Percentiles rank a stretch among this genome's conserved stretches.
Evolutionary conservation across 2,329 filamentous ascomycete genomes (phyloP).

Genomic region (Geosmithia putterillii): DNA sequence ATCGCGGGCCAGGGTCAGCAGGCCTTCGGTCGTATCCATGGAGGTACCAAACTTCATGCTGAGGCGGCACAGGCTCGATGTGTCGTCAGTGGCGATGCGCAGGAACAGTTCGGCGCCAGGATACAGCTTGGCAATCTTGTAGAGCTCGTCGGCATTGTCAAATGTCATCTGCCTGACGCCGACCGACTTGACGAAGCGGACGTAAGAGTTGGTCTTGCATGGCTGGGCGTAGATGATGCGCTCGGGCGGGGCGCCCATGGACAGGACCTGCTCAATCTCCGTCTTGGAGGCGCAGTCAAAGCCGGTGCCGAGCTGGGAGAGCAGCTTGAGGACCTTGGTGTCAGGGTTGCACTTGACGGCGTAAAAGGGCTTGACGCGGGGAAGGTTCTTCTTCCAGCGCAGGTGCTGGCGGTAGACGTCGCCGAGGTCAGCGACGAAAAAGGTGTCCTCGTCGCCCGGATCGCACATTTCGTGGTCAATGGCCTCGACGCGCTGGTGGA

Average conservation of each 20-base stretch:
- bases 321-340: conserved; percentile 73
- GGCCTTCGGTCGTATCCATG: conserved; percentile 64
- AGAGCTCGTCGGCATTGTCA: conserved; percentile 94
- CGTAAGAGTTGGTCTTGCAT: conserved; percentile 98
- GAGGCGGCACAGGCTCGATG: conserved; percentile 82
- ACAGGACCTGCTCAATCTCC: conserved; percentile 87
- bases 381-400: conserved; percentile 91
- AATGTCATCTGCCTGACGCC: conserved; percentile 98
- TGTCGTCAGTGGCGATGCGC: conserved; percentile 93
- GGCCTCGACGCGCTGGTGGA: conserved; percentile 72
- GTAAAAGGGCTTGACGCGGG: conserved; percentile 91
- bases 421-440: conserved; percentile 95
- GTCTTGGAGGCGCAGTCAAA: conserved; percentile 98
- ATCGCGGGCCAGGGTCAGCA: conserved; percentile 69
- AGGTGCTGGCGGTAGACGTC: conserved; percentile 98
- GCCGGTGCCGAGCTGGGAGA: conserved; percentile 79
- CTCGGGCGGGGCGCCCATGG: conserved; percentile 68
- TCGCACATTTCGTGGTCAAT: conserved; percentile 83
- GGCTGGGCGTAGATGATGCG: conserved; percentile 99
- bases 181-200: conserved; percentile 74
- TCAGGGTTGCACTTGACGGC: conserved; percentile 99
- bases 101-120: conserved; percentile 85
- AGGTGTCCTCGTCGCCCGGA: conserved; percentile 90
- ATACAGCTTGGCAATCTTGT: conserved; percentile 91
- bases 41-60: conserved; percentile 96